Evolutionary conservation across 192 early-diverging fungal genomes (phyloP).

Genomic region (Linderina pennispora): DNA sequence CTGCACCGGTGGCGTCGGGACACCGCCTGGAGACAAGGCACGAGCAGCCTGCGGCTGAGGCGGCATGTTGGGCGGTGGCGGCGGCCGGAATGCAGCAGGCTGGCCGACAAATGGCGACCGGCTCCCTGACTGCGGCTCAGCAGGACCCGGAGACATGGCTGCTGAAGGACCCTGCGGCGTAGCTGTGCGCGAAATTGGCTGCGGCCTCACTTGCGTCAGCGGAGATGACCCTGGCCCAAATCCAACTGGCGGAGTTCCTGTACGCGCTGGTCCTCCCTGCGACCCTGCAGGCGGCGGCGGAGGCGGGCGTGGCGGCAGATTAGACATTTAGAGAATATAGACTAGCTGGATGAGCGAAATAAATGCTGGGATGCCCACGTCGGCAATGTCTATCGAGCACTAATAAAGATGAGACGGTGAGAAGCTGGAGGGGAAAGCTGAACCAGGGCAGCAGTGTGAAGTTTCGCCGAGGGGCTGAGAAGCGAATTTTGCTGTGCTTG

Average conservation of each 20-base stretch:
- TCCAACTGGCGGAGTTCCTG: conserved; percentile 32
- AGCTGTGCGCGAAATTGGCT: conserved; percentile 31
- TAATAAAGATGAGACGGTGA: conserved; percentile 1
- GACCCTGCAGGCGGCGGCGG: conserved; percentile 12
- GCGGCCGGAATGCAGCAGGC: conserved; percentile 22
- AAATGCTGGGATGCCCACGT: too few relatives aligned
- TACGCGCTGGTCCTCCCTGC: conserved; percentile 14
- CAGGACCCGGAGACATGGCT: conserved; percentile 6
- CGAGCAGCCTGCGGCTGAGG: not conserved
- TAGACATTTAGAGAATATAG: not conserved
- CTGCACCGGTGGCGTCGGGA: too few relatives aligned
- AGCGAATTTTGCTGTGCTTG: too few relatives aligned
- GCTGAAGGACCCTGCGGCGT: conserved; percentile 20
- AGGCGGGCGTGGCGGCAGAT: conserved; percentile 15
- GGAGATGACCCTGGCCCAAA: conserved; percentile 46
- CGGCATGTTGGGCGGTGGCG: conserved; percentile 12
- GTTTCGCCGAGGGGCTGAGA: too few relatives aligned
- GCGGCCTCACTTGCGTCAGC: conserved; percentile 33
- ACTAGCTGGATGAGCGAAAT: too few relatives aligned
- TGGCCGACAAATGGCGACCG: conserved; percentile 36
- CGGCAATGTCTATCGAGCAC: too few relatives aligned
- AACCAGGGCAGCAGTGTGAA: too few relatives aligned
- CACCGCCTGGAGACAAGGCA: too few relatives aligned
- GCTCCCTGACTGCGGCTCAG: conserved; percentile 1
- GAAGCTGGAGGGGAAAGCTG: too few relatives aligned